phyloP scores from a whole-genome alignment of 129 eudicot species.

The Artemisia argyi region DNA sequence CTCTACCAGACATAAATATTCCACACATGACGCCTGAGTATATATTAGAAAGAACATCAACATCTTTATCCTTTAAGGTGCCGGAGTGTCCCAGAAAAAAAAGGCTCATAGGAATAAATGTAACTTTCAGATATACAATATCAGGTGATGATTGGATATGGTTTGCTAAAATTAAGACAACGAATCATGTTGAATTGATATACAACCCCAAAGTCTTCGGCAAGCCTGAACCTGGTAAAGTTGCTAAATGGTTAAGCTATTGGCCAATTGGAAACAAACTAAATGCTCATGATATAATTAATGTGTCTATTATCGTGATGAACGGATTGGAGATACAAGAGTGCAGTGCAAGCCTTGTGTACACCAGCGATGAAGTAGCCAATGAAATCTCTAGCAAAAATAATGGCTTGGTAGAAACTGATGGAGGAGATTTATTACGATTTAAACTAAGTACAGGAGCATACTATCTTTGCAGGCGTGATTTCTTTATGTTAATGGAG shows the following conservation, averaged over 20 bases:
- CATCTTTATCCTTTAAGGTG: background rate
- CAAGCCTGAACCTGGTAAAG: constrained; percentile 5
- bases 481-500: too few species aligned
- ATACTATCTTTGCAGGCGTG: too few species aligned
- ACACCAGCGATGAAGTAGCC: too few species aligned
- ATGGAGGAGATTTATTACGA: too few species aligned
- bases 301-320: too few species aligned
- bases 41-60: too few species aligned
- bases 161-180: constrained; percentile 13
- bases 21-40: background rate
- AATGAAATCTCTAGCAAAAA: too few species aligned
- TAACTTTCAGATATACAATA: constrained; percentile 4
- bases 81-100: background rate
- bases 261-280: constrained; percentile 26
- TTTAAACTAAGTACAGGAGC: too few species aligned
- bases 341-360: too few species aligned
- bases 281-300: too few species aligned
- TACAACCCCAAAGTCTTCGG: constrained; percentile 30
- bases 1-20: constrained; percentile 1
- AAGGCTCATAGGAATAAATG: constrained; percentile 1
- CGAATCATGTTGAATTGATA: constrained; percentile 13
- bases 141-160: background rate
- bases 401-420: too few species aligned
- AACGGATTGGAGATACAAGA: too few species aligned
- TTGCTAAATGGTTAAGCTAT: constrained; percentile 32